Percentiles rank a stretch among this genome's conserved stretches.
phyloP scores from a whole-genome alignment of 768 basidiomycete genomes.

The Lactifluus subvellereus region DNA sequence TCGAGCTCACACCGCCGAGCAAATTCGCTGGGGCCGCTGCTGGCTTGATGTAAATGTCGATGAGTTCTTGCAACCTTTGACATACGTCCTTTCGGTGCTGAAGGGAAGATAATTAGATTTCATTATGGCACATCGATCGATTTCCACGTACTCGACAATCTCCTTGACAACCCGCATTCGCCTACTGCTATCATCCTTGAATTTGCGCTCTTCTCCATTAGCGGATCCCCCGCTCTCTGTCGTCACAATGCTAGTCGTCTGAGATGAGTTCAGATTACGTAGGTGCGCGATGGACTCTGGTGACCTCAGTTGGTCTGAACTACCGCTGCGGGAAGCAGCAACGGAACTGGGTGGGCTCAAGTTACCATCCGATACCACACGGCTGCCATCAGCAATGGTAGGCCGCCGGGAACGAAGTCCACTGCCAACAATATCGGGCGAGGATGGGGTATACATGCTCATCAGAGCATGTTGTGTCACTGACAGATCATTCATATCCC shows the following conservation, averaged over 20 bases:
- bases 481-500: conserved; percentile 91
- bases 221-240: conserved; percentile 66
- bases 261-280: conserved; percentile 53
- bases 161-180: conserved; percentile 81
- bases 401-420: conserved; percentile 55
- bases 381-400: conserved; percentile 54
- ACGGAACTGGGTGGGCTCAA: conserved; percentile 41
- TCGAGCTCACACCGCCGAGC: conserved; percentile 62
- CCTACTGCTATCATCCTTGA: conserved; percentile 86
- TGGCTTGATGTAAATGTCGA: conserved; percentile 92
- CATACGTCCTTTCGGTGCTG: conserved; percentile 93
- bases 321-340: conserved; percentile 35
- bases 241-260: conserved; percentile 69
- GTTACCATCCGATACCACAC: conserved; percentile 45
- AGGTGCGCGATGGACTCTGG: conserved; percentile 55
- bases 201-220: conserved; percentile 67
- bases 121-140: conserved; percentile 9
- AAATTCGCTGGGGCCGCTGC: conserved; percentile 64
- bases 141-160: conserved; percentile 72
- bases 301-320: conserved; percentile 55
- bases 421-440: conserved; percentile 37
- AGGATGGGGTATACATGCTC: conserved; percentile 51
- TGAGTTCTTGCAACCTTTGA: conserved; percentile 88
- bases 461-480: conserved; percentile 52
- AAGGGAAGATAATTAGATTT: conserved; percentile 21